These are phyloP conservation scores for Backusella tarrabulga DNA, from an alignment of 192 early-diverging fungal species.

Conservation along the genomic window DNA sequence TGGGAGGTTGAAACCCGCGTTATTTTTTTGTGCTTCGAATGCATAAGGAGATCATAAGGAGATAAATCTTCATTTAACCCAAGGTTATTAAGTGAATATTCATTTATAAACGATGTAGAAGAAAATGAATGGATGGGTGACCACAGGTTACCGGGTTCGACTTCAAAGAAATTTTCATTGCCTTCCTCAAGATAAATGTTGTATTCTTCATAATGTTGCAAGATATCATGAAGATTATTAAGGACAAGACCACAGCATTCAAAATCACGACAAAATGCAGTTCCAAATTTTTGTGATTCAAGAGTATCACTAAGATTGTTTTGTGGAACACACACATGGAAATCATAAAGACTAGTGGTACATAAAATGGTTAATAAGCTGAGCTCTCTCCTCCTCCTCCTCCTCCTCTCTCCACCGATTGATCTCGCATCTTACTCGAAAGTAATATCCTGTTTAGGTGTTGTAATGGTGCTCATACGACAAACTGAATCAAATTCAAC, in stretches of 20 bases:
- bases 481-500: constrained; percentile 30
- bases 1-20: constrained; percentile 18
- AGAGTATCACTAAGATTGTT: constrained; percentile 19
- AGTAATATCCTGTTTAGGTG: constrained; percentile 33
- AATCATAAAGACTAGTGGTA: constrained; percentile 22
- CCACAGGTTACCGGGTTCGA: not conserved
- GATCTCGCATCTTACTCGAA: constrained; percentile 27
- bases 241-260: constrained; percentile 89
- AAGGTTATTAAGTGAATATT: not conserved
- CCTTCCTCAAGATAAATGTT: constrained; percentile 82
- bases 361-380: not conserved
- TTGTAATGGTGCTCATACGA: constrained; percentile 29
- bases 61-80: not conserved
- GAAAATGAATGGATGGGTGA: constrained; percentile 12
- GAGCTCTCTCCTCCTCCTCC: not conserved
- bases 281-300: constrained; percentile 70
- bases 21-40: constrained; percentile 26
- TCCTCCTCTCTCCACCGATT: not conserved
- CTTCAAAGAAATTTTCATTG: constrained; percentile 36
- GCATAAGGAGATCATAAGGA: not conserved
- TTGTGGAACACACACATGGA: constrained; percentile 24
- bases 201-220: constrained; percentile 95
- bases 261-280: constrained; percentile 93
- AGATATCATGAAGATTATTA: constrained; percentile 88
- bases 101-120: not conserved